phyloP scores from a whole-genome alignment of 768 basidiomycete genomes.

The Rhodotorula babjevae region DNA sequence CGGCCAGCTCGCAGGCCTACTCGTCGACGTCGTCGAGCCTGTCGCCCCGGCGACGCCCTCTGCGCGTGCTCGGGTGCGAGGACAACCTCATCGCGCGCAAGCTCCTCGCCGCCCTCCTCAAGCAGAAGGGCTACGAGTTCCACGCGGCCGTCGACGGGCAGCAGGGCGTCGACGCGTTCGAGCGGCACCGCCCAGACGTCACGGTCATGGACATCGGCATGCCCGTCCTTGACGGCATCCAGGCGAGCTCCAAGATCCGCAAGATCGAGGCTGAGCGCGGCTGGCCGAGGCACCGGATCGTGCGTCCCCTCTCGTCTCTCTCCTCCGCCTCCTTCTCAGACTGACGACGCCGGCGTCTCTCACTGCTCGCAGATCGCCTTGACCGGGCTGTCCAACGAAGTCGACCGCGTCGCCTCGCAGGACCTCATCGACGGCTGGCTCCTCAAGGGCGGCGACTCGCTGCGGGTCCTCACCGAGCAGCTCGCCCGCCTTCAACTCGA shows the following conservation, averaged over 20 bases:
- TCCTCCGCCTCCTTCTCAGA: neutral
- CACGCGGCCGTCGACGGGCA: neutral
- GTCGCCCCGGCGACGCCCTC: neutral
- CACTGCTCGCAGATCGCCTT: neutral
- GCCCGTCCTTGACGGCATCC: neutral
- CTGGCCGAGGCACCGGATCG: neutral
- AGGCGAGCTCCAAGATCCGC: neutral
- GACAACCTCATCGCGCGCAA: constrained; percentile 8
- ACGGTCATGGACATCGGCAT: constrained; percentile 12
- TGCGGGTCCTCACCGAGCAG: neutral
- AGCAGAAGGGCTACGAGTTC: neutral
- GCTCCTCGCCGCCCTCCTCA: neutral
- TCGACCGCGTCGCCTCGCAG: neutral
- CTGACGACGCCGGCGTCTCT: neutral
- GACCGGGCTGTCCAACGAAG: neutral
- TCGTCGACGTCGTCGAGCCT: neutral
- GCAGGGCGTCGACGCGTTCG: neutral
- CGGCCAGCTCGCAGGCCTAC: neutral
- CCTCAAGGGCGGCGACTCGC: neutral
- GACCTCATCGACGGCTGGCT: constrained; percentile 1
- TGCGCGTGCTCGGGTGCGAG: neutral
- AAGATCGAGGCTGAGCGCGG: neutral
- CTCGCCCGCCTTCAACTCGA: neutral
- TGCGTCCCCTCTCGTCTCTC: neutral
- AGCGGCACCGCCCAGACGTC: neutral